These are phyloP conservation scores for Rhodotorula graminis DNA, from an alignment of 768 basidiomycete genomes.

Conservation along the genomic window DNA sequence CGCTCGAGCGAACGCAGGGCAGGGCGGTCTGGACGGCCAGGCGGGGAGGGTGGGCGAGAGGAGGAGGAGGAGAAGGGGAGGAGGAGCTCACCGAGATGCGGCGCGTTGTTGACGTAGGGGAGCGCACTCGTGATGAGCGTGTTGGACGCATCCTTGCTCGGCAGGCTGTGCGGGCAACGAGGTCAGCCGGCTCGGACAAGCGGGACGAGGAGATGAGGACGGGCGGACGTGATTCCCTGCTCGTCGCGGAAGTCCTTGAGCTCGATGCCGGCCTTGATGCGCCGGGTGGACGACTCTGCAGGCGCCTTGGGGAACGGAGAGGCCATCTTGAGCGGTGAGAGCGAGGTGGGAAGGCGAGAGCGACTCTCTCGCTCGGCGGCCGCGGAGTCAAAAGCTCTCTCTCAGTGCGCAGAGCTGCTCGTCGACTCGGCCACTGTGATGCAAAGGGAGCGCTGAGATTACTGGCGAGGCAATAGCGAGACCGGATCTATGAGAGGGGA, in stretches of 20 bases:
- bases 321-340: conserved; percentile 14
- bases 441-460: not conserved
- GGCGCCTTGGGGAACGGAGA: conserved; percentile 34
- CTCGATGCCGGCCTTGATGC: conserved; percentile 27
- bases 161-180: conserved; percentile 52
- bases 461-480: not conserved
- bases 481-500: not conserved
- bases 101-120: conserved; percentile 57
- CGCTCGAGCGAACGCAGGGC: not conserved
- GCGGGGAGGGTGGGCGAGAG: not conserved
- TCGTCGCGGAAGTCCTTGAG: conserved; percentile 26
- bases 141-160: conserved; percentile 80
- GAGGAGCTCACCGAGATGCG: conserved; percentile 35
- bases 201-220: not conserved
- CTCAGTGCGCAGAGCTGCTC: not conserved
- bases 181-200: not conserved
- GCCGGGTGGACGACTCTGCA: conserved; percentile 2
- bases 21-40: not conserved
- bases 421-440: not conserved
- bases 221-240: conserved; percentile 34
- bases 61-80: too few relatives aligned
- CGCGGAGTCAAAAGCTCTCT: not conserved
- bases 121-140: conserved; percentile 89
- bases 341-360: too few relatives aligned
- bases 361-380: not conserved